Evolutionary conservation across 1,284 basidiomycete species (phyloP).

Genomic region (Thecaphora thlaspeos): DNA sequence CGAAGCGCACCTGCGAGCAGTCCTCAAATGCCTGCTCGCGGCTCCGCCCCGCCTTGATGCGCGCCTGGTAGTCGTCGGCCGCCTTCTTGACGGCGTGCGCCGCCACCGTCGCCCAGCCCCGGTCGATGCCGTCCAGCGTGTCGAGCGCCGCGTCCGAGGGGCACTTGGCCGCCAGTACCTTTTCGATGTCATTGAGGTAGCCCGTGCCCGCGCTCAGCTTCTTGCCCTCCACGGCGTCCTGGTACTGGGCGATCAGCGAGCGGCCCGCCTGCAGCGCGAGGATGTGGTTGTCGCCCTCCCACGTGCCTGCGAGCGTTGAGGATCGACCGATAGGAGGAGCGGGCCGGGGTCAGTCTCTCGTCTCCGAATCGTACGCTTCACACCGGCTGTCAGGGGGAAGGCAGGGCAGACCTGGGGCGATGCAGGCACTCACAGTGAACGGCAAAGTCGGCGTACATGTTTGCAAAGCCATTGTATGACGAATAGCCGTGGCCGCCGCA

Average conservation of each 20-base stretch:
- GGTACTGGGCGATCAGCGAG: constrained; percentile 62
- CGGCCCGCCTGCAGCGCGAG: constrained; percentile 64
- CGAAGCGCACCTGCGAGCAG: constrained; percentile 63
- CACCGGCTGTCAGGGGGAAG: too few relatives aligned
- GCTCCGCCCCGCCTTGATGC: constrained; percentile 60
- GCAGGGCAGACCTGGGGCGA: constrained; percentile 4
- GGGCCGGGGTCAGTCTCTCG: too few relatives aligned
- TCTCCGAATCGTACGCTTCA: too few relatives aligned
- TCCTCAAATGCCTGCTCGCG: constrained; percentile 64
- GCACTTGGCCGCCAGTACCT: constrained; percentile 60
- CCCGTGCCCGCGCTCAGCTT: constrained; percentile 58
- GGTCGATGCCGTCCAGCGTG: constrained; percentile 61
- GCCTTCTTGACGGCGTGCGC: constrained; percentile 64
- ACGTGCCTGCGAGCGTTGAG: constrained; percentile 53
- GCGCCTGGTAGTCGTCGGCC: constrained; percentile 60
- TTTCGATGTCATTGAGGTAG: constrained; percentile 61
- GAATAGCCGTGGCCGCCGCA: constrained; percentile 66
- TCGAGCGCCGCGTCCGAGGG: constrained; percentile 57
- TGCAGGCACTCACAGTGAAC: constrained; percentile 30
- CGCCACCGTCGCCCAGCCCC: constrained; percentile 62
- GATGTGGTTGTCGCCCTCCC: constrained; percentile 65
- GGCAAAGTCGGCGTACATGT: constrained; percentile 63
- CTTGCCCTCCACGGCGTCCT: constrained; percentile 61
- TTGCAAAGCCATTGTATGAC: constrained; percentile 63
- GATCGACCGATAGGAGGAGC: too few relatives aligned